Base-by-base conservation (phyloP, 2,329 filamentous ascomycete genomes). In the Diaporthe capsici region DNA sequence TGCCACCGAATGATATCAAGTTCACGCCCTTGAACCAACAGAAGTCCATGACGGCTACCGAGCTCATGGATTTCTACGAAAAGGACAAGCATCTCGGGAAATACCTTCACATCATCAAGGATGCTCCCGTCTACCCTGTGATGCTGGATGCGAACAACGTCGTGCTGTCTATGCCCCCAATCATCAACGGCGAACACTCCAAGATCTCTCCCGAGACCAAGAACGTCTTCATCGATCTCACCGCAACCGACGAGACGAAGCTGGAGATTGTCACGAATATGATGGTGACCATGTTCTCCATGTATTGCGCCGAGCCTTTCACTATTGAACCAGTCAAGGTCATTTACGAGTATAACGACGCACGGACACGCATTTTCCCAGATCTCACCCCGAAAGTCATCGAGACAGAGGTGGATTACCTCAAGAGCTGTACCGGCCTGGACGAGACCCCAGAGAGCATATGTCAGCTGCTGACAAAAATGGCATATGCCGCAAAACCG, bases 221-320 rank as follows among this genome's bases (percentile, higher is more conserved):
- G 82, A 98, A 99, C 82, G 92, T 99, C 82, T 94, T 99, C 85
- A 97, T 99, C 84, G 97, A 99, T 85, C 95, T 98, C 81, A 99
- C 97, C 10, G 97, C 96, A 55, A 96, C 95, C 55, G 97, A 99
- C 84, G 93, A 94, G 83, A 99, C 97, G 39, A 99, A 99, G 88
- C 90, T 98, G 60, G 96, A 98, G 80, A 95, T 99, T 78, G 96
- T 98, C 77, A 95, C 94, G 86, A 95, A 98, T 84, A 98, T 98
- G 82, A 93, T 99, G 84, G 94, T 98, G 57, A 92, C 96, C 81
- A 99, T 99, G 96, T 99, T 99, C 89, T 97, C 94, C 61, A 90
- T 93, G 82, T 98, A 98, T 86, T 96, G 94, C 82, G 90, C 91
- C 28, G 95, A 98, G 82, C 92, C 92, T 37, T 98, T 97, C 90